phyloP scores from a whole-genome alignment of 169 alveolate species.

The Cryptosporidium bovis region DNA sequence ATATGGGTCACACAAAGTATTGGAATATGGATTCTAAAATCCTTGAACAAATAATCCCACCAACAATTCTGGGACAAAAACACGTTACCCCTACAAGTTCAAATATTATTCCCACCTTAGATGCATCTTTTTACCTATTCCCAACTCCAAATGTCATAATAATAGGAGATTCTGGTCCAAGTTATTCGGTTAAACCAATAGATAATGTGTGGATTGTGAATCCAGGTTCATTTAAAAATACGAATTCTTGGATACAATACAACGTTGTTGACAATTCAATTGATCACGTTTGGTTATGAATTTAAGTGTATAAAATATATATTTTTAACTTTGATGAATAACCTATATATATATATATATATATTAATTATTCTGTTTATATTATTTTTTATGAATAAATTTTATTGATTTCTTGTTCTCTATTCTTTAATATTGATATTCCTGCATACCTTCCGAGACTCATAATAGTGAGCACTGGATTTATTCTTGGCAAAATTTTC shows the following conservation, averaged over 20 bases:
- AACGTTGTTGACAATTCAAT: slow-evolving; percentile 10
- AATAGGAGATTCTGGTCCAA: slow-evolving; percentile 59
- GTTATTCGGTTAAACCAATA: slow-evolving; percentile 41
- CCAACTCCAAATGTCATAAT: slow-evolving; percentile 60
- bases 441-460: slow-evolving; percentile 71
- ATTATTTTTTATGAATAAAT: slow-evolving; percentile 3
- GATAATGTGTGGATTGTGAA: slow-evolving; percentile 46
- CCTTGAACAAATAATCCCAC: slow-evolving; percentile 39
- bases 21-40: slow-evolving; percentile 39
- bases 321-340: too few species aligned
- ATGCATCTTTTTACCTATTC: slow-evolving; percentile 12
- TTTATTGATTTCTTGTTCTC: slow-evolving; percentile 3
- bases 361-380: background rate
- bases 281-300: slow-evolving; percentile 50
- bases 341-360: background rate
- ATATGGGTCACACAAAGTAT: slow-evolving; percentile 12
- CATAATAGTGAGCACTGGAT: slow-evolving; percentile 52
- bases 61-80: slow-evolving; percentile 54
- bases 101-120: slow-evolving; percentile 34
- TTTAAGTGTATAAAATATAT: too few species aligned
- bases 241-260: slow-evolving; percentile 64
- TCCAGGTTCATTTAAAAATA: slow-evolving; percentile 71
- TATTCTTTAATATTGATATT: slow-evolving; percentile 27
- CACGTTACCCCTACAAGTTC: slow-evolving; percentile 65
- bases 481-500: slow-evolving; percentile 50